Evolutionary conservation across 345 rosid species (phyloP), one percentile per base, ranked within the genome.

Genomic region (Euphorbia peplus): DNA sequence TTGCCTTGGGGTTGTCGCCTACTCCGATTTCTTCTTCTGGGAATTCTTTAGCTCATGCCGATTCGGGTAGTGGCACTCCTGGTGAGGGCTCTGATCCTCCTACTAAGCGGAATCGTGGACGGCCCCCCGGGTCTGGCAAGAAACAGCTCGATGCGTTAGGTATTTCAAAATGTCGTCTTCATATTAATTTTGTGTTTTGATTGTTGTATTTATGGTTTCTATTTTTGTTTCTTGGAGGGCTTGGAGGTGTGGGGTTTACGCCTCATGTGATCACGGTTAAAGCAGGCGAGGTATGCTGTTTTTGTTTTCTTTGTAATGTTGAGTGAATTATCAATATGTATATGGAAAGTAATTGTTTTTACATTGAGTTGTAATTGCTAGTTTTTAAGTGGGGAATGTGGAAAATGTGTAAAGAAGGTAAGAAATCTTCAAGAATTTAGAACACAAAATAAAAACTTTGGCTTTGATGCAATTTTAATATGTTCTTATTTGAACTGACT

Each of bases 61-160:
- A 71, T 64, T 75, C 78, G 24, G 78, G 73, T 4, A 82, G 72
- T 2, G 77, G 79, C 63, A 64, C 76, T 8, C 72, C 82, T 7
- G 80, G 13, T 2, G 55, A 18, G 53, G 75, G 83, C 8, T 83
- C 95, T 1, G 91, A 89, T 26, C 82, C 85, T 24, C 75, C 85
- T 1, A 63, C 81, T 24, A 95, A 95, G 82, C 83, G 82, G 59
- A 80, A 83, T 61, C 77, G 97, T 14, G 99, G 99, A 59, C 74
- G 99, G 77, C 99, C 99, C 13, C 96, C 98, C 15, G 98, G 99
- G 41, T 82, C 97, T 11, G 96, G 87, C 52, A 95, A 91, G 74
- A 90, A 78, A 75, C 99, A 95, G 80, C 85, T 95, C 5, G 96
- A 95, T 63, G 99, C 99, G 18, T 73, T 95, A 74, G 99, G 99